phyloP scores from a whole-genome alignment of 768 basidiomycete genomes.

The Coprinopsis cinerea region DNA sequence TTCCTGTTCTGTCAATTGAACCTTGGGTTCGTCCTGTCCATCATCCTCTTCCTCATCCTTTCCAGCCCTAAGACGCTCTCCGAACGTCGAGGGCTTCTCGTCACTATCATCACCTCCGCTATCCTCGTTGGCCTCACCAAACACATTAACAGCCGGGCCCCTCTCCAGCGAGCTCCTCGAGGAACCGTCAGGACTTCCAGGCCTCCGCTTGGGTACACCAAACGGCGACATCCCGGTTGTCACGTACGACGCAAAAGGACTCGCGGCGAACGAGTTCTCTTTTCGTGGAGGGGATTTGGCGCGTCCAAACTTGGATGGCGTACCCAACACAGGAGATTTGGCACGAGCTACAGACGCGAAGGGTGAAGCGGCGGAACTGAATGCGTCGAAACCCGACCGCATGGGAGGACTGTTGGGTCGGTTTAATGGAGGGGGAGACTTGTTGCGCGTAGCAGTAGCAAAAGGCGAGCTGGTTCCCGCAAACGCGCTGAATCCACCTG shows the following conservation, averaged over 20 bases:
- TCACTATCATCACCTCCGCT: constrained; percentile 1
- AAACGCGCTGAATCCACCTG: constrained; percentile 1
- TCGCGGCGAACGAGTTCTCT: constrained; percentile 33
- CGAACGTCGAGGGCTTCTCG: neutral
- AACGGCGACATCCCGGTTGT: constrained; percentile 44
- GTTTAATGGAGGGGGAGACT: constrained; percentile 2
- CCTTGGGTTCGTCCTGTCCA: constrained; percentile 45
- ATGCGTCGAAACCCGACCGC: constrained; percentile 31
- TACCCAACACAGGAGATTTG: constrained; percentile 50
- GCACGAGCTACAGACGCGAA: constrained; percentile 25
- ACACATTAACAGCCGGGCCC: constrained; percentile 19
- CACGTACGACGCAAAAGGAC: constrained; percentile 59
- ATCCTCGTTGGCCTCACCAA: constrained; percentile 11
- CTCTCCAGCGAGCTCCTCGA: constrained; percentile 42
- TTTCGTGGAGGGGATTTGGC: constrained; percentile 56
- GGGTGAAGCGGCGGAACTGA: constrained; percentile 24
- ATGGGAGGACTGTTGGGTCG: constrained; percentile 16
- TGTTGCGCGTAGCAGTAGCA: neutral
- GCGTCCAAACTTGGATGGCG: constrained; percentile 33
- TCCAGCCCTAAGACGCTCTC: constrained; percentile 26
- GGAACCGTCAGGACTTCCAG: constrained; percentile 42
- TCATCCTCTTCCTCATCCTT: constrained; percentile 50
- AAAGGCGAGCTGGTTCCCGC: neutral
- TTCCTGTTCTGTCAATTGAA: constrained; percentile 62
- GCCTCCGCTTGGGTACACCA: constrained; percentile 51